phyloP scores from a whole-genome alignment of 2,329 filamentous ascomycete genomes.

The Phialophora macrospora region DNA sequence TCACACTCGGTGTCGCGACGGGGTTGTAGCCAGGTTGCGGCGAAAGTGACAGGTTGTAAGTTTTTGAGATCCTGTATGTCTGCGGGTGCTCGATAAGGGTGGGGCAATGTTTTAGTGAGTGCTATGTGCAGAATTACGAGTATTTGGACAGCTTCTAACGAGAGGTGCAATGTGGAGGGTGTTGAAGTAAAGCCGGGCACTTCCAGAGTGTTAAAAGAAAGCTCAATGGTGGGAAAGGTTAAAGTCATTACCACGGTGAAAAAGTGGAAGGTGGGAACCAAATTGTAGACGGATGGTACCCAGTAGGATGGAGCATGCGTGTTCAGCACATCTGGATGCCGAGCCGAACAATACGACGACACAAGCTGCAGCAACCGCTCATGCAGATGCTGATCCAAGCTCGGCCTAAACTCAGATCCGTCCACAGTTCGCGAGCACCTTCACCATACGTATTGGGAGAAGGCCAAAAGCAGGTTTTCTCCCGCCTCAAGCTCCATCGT shows the following conservation, averaged over 20 bases:
- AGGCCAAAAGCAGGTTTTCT: slow-evolving; percentile 5
- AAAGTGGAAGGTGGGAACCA: slow-evolving; percentile 18
- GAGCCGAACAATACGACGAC: neutral
- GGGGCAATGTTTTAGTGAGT: slow-evolving; percentile 5
- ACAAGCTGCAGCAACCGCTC: neutral
- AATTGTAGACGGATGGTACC: slow-evolving; percentile 6
- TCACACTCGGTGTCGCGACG: neutral
- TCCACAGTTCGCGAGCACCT: neutral
- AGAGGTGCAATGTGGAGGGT: slow-evolving; percentile 10
- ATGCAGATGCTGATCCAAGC: neutral
- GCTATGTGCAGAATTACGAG: slow-evolving; percentile 16
- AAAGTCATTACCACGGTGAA: neutral
- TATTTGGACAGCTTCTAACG: slow-evolving; percentile 15
- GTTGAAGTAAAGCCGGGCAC: slow-evolving; percentile 5
- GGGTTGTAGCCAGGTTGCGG: neutral
- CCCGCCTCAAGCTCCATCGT: neutral
- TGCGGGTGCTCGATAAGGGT: slow-evolving; percentile 11
- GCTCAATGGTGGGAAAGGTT: slow-evolving; percentile 3
- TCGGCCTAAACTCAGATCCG: slow-evolving; percentile 4
- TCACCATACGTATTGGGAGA: neutral
- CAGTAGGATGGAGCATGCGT: neutral
- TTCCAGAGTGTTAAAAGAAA: slow-evolving; percentile 23
- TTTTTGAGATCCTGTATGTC: neutral
- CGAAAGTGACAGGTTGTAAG: neutral
- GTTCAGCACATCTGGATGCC: neutral